Conservation (phyloP, 306 rosid genomes). For the Neltuma alba region DNA sequence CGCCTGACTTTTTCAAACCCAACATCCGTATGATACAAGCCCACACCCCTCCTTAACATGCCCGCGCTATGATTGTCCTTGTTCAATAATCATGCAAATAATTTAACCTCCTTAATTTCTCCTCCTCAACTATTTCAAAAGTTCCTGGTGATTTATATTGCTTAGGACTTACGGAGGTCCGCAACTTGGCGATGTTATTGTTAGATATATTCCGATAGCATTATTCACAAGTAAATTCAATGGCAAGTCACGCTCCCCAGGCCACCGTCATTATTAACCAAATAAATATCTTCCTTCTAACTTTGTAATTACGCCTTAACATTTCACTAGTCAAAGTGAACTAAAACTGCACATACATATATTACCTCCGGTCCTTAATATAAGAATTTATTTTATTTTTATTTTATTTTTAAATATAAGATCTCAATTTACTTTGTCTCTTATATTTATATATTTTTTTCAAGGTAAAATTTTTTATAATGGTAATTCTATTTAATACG, state of each 20-base stretch:
- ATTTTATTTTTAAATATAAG: too few relatives aligned
- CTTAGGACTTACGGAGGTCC: slow-evolving; percentile 34
- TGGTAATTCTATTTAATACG: too few relatives aligned
- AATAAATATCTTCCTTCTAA: neutral
- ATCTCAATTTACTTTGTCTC: neutral
- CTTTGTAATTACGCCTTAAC: neutral
- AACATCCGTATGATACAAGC: slow-evolving; percentile 13
- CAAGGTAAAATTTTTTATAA: too few relatives aligned
- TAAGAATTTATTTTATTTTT: too few relatives aligned
- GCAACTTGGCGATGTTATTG: slow-evolving; percentile 27
- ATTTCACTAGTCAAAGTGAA: neutral
- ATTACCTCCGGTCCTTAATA: too few relatives aligned
- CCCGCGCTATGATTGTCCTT: slow-evolving; percentile 30
- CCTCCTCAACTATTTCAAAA: slow-evolving; percentile 24
- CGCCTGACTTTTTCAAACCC: slow-evolving; percentile 36
- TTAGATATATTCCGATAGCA: neutral
- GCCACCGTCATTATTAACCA: neutral
- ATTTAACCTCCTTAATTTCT: slow-evolving; percentile 17
- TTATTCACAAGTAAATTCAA: neutral
- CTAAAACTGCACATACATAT: neutral
- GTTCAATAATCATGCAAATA: neutral
- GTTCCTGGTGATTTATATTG: slow-evolving; percentile 16
- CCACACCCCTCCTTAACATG: too few relatives aligned
- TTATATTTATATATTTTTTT: too few relatives aligned
- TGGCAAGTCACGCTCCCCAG: neutral